These are phyloP conservation scores for Syncephalastrum monosporum DNA, from an alignment of 371 early-diverging fungal species.

Conservation along the genomic window DNA sequence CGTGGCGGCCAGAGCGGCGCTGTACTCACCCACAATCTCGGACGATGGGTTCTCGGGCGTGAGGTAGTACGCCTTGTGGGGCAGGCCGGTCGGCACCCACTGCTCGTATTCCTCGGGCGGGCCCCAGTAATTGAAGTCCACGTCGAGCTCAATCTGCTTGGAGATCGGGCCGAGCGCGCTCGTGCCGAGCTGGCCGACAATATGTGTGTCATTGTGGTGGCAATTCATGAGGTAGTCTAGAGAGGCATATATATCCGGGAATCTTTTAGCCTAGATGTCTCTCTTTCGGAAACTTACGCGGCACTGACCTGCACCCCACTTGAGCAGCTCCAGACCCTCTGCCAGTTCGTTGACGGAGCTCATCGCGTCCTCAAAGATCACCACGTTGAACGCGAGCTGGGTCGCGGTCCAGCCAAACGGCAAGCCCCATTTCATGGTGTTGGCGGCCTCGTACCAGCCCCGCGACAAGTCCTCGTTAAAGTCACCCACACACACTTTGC, in stretches of 20 bases:
- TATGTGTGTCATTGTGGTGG: constrained; percentile 50
- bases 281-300: neutral
- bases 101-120: constrained; percentile 60
- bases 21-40: constrained; percentile 55
- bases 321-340: constrained; percentile 48
- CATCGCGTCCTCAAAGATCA: constrained; percentile 52
- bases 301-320: constrained; percentile 51
- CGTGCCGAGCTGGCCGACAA: constrained; percentile 55
- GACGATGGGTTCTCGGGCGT: constrained; percentile 52
- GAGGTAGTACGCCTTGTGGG: constrained; percentile 48
- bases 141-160: constrained; percentile 45
- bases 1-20: constrained; percentile 50
- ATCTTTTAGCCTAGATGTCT: too few relatives aligned
- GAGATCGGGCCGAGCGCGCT: constrained; percentile 48
- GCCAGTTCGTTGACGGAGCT: constrained; percentile 50
- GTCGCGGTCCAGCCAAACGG: constrained; percentile 54
- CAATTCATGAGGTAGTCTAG: constrained; percentile 50
- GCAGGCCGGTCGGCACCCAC: constrained; percentile 51
- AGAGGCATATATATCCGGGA: too few relatives aligned
- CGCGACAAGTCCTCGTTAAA: constrained; percentile 57
- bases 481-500: constrained; percentile 52
- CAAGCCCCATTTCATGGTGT: constrained; percentile 65
- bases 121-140: constrained; percentile 61
- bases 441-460: constrained; percentile 66
- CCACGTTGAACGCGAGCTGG: constrained; percentile 54